phyloP scores from a whole-genome alignment of 306 rosid species.

The Geum urbanum region DNA sequence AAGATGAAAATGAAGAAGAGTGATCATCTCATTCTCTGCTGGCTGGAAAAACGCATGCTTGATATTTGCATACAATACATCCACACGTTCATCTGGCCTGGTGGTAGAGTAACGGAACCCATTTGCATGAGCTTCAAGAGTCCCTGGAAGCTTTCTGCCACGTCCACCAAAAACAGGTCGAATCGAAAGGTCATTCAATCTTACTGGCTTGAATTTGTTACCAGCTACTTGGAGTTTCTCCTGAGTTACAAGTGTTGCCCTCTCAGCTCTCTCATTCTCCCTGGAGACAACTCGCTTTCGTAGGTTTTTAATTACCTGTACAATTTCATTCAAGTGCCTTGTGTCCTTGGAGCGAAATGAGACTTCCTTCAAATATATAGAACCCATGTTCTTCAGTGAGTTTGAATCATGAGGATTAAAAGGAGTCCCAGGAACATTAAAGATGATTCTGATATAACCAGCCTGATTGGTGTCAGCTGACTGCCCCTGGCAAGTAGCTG shows the following conservation, averaged over 20 bases:
- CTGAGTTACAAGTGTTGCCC: slow-evolving; percentile 93
- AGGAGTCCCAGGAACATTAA: slow-evolving; percentile 87
- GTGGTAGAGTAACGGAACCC: slow-evolving; percentile 91
- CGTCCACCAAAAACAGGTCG: slow-evolving; percentile 94
- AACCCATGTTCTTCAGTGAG: slow-evolving; percentile 62
- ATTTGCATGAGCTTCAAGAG: slow-evolving; percentile 81
- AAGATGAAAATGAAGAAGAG: slow-evolving; percentile 86
- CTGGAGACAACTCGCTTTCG: slow-evolving; percentile 78
- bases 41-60: slow-evolving; percentile 97
- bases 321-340: slow-evolving; percentile 80
- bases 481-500: slow-evolving; percentile 70
- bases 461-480: slow-evolving; percentile 32
- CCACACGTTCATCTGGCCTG: slow-evolving; percentile 81
- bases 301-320: slow-evolving; percentile 78
- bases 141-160: slow-evolving; percentile 85
- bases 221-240: slow-evolving; percentile 89
- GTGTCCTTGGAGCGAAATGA: slow-evolving; percentile 91
- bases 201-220: slow-evolving; percentile 78
- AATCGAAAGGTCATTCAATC: slow-evolving; percentile 83
- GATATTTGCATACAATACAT: slow-evolving; percentile 70
- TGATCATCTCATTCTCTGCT: slow-evolving; percentile 98
- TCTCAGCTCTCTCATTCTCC: slow-evolving; percentile 97
- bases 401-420: slow-evolving; percentile 75
- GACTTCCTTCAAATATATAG: slow-evolving; percentile 86
- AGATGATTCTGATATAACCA: slow-evolving; percentile 67